Evolutionary conservation across 1,139 yeast species (phyloP), one percentile per base, ranked within the genome.

Genomic region (Geotrichum restrictum): DNA sequence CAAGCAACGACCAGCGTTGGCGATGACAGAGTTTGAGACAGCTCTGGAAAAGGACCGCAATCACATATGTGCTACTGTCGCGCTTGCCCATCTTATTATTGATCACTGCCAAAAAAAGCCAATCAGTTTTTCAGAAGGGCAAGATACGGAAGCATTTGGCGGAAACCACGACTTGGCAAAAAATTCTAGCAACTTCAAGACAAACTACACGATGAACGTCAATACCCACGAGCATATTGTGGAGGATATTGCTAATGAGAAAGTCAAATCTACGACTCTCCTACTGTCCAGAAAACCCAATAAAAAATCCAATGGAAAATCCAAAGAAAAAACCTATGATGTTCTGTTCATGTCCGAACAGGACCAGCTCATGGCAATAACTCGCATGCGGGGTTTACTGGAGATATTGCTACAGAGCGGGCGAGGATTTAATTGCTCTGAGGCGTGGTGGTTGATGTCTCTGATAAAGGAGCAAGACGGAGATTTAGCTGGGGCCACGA

Each of bases 361-460:
- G 55, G 95, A 86, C 61, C 73, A 74, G 60, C 72, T 77, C 47
- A 83, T 91, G 3, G 93, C 87, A 0, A 66, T 78, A 11, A 82
- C 88, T 3, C 73, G 95, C 52, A 71, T 84, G 56, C 80, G 82
- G 64, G 77, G 80, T 52, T 69, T 81, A 50, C 72, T 88, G 53
- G 94, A 86, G 60, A 69, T 74, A 14, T 66, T 83, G 67, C 79
- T 83, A 64, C 61, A 74, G 57, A 70, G 74, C 2, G 69, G 72
- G 27, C 72, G 71, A 41, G 94, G 88, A 1, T 70, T 77, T 56
- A 78, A 78, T 61, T 73, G 75, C 32, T 73, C 87, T 1, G 96
- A 88, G 65, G 76, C 85, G 13, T 86, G 94, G 88, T 83, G 81
- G 77, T 76, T 79, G 55, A 73, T 87, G 56, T 80, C 89, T 3